Percentiles rank a stretch among this genome's conserved stretches.
These are phyloP conservation scores for Arabidopsis lyrata DNA, from an alignment of 441 rosid genomes.

Conservation along the genomic window DNA sequence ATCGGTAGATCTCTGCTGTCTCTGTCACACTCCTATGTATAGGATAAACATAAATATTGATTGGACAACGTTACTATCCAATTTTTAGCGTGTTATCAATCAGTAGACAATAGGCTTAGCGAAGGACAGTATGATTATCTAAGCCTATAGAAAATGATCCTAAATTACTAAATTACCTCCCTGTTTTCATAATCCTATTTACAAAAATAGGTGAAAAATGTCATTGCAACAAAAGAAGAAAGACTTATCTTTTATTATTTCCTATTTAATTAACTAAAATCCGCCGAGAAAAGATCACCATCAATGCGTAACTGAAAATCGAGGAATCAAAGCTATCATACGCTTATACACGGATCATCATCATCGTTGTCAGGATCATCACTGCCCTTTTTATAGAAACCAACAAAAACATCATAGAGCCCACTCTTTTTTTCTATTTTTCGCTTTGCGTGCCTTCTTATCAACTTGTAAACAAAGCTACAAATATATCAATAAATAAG, in stretches of 20 bases:
- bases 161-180: constrained; percentile 3
- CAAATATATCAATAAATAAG: constrained; percentile 24
- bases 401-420: constrained; percentile 30
- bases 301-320: constrained; percentile 21
- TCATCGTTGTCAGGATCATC: constrained; percentile 36
- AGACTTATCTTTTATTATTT: too few relatives aligned
- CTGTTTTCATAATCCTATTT: not conserved
- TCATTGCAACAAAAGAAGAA: not conserved
- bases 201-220: constrained; percentile 17
- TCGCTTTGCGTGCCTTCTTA: constrained; percentile 45
- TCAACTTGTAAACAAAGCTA: constrained; percentile 38
- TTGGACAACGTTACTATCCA: constrained; percentile 16
- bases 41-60: not conserved
- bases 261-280: not conserved
- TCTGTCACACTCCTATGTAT: not conserved
- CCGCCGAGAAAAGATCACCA: constrained; percentile 4
- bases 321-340: constrained; percentile 25
- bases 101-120: not conserved
- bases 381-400: constrained; percentile 23
- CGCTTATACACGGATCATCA: constrained; percentile 24
- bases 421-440: constrained; percentile 39
- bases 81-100: not conserved
- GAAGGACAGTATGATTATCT: not conserved
- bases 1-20: not conserved
- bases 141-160: not conserved